A percentile compares a stretch with the other conserved stretches of the same genome.
phyloP scores from a whole-genome alignment of 2,329 filamentous ascomycete genomes.

The Lachnellula suecica region DNA sequence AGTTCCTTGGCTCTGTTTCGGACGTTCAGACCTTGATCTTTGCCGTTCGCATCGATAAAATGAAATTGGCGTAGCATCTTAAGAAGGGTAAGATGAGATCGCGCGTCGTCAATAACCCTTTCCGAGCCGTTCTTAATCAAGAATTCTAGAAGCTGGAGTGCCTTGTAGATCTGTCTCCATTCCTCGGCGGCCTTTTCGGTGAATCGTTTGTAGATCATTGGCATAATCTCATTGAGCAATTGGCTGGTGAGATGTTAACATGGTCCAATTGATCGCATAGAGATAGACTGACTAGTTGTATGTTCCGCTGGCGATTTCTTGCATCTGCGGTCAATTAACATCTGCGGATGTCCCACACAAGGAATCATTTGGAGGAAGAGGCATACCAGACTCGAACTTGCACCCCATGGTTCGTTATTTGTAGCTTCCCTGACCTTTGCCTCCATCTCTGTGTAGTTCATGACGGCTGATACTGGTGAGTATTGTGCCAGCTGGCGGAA shows the following conservation, averaged over 20 bases:
- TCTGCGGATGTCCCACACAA: neutral
- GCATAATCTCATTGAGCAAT: conserved; percentile 98
- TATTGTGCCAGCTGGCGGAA: conserved; percentile 24
- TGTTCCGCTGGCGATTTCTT: conserved; percentile 96
- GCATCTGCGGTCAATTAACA: conserved; percentile 57
- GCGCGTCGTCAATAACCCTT: conserved; percentile 93
- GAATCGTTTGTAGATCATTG: conserved; percentile 99
- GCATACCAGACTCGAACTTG: conserved; percentile 23
- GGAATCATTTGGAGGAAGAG: neutral
- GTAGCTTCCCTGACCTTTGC: conserved; percentile 89
- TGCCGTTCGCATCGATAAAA: conserved; percentile 93
- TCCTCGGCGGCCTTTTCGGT: conserved; percentile 98
- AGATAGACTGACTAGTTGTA: conserved; percentile 83
- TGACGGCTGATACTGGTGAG: conserved; percentile 55
- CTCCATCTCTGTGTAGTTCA: conserved; percentile 80
- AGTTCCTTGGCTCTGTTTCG: conserved; percentile 95
- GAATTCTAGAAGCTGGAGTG: conserved; percentile 93
- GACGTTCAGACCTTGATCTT: conserved; percentile 97
- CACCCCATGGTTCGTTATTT: conserved; percentile 95
- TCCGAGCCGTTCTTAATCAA: conserved; percentile 98
- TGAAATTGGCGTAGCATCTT: conserved; percentile 99
- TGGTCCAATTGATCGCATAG: conserved; percentile 2
- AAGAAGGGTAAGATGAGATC: conserved; percentile 89
- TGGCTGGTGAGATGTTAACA: conserved; percentile 57
- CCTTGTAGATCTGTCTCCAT: conserved; percentile 99